Conservation (phyloP, 805 yeast species). For the Metschnikowia bowlesiae region DNA sequence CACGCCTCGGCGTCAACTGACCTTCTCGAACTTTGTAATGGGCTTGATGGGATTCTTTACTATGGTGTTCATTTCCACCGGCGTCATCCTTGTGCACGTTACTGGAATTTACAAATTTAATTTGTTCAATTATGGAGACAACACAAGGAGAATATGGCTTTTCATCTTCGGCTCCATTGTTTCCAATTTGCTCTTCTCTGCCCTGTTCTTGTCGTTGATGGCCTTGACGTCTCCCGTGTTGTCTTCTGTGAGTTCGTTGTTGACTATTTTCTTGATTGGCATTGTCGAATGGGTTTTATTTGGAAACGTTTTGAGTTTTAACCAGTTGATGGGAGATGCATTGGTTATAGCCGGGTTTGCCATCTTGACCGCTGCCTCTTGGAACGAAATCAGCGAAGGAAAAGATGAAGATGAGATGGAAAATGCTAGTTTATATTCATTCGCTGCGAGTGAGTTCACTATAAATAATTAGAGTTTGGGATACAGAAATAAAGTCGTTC, state of each 20-base stretch:
- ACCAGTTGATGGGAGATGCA: conserved; percentile 65
- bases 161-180: conserved; percentile 50
- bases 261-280: conserved; percentile 79
- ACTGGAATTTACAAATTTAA: conserved; percentile 55
- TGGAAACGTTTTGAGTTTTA: conserved; percentile 49
- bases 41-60: conserved; percentile 62
- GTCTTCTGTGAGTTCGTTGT: conserved; percentile 59
- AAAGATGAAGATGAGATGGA: conserved; percentile 43
- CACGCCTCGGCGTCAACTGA: conserved; percentile 62
- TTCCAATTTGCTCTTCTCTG: conserved; percentile 65
- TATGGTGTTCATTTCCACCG: conserved; percentile 42
- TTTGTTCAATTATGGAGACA: conserved; percentile 43
- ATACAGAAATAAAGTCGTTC: neutral
- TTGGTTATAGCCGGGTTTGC: conserved; percentile 67
- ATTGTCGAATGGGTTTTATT: conserved; percentile 67
- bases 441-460: conserved; percentile 31
- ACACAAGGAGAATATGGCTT: conserved; percentile 37
- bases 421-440: conserved; percentile 37
- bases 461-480: conserved; percentile 6
- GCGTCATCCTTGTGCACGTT: conserved; percentile 47
- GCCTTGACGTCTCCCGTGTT: conserved; percentile 82
- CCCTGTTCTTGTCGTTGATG: conserved; percentile 70
- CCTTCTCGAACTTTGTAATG: conserved; percentile 77
- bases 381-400: conserved; percentile 58
- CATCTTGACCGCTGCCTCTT: conserved; percentile 58